These are phyloP conservation scores for Quercus wislizeni DNA, from an alignment of 306 rosid species.

Conservation along the genomic window DNA sequence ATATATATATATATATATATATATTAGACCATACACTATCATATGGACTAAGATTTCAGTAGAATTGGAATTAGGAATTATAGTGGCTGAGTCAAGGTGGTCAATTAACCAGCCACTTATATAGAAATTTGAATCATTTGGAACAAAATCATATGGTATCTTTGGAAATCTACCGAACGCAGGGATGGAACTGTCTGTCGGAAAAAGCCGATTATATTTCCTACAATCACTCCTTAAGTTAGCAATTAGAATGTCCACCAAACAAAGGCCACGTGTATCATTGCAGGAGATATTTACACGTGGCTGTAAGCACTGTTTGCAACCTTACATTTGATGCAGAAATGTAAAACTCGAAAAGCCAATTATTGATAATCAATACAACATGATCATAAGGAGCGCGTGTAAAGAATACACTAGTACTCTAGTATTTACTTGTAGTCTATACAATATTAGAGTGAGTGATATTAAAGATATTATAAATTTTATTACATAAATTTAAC, in stretches of 20 bases:
- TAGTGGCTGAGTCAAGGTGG: neutral
- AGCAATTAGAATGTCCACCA: neutral
- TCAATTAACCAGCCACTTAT: conserved; percentile 3
- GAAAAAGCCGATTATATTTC: neutral
- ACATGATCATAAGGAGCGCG: neutral
- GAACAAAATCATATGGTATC: neutral
- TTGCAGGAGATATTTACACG: neutral
- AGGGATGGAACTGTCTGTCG: neutral
- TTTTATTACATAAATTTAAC: too few relatives aligned
- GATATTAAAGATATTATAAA: too few relatives aligned
- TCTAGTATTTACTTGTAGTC: too few relatives aligned
- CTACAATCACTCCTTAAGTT: conserved; percentile 5
- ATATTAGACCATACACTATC: neutral
- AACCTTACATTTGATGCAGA: neutral
- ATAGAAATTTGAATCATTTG: neutral
- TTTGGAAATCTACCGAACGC: neutral
- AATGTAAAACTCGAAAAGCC: too few relatives aligned
- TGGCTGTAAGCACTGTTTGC: neutral
- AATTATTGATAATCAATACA: too few relatives aligned
- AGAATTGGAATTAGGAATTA: too few relatives aligned
- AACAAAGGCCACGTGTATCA: conserved; percentile 12
- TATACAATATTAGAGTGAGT: too few relatives aligned
- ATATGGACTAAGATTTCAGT: too few relatives aligned
- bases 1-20: too few relatives aligned
- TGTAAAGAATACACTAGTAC: neutral